phyloP scores from a whole-genome alignment of 768 basidiomycete genomes.

The Exidia glandulosa region DNA sequence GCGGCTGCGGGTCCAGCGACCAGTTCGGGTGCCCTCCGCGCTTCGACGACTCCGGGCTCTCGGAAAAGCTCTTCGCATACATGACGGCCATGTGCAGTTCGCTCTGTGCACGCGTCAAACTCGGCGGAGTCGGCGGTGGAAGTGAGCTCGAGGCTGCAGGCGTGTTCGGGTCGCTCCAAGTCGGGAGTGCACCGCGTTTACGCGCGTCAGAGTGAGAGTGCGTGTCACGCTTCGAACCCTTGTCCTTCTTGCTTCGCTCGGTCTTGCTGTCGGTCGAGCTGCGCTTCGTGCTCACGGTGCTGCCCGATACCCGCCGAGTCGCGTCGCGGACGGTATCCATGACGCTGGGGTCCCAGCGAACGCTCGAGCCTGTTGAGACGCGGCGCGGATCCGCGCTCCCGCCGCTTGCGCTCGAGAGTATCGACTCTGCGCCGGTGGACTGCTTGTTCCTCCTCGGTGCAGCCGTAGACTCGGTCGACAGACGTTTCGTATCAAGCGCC shows the following conservation, averaged over 20 bases:
- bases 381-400: neutral
- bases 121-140: neutral
- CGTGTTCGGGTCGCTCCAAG: neutral
- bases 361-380: neutral
- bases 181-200: neutral
- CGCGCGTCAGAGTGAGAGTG: neutral
- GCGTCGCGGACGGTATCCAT: neutral
- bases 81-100: neutral
- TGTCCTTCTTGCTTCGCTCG: neutral
- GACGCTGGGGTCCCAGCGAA: neutral
- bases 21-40: neutral
- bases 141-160: neutral
- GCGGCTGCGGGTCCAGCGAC: neutral
- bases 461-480: neutral
- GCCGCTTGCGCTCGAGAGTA: neutral
- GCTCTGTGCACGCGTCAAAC: neutral
- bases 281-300: neutral
- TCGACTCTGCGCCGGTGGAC: neutral
- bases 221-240: neutral
- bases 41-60: neutral
- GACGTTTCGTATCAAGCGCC: neutral
- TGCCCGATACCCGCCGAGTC: neutral
- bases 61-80: neutral
- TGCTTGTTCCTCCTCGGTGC: neutral
- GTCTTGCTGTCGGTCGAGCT: neutral